A percentile compares a stretch with the other conserved stretches of the same genome.
Evolutionary conservation across 2,329 filamentous ascomycete species (phyloP).

Genomic region (Xylaria digitata): DNA sequence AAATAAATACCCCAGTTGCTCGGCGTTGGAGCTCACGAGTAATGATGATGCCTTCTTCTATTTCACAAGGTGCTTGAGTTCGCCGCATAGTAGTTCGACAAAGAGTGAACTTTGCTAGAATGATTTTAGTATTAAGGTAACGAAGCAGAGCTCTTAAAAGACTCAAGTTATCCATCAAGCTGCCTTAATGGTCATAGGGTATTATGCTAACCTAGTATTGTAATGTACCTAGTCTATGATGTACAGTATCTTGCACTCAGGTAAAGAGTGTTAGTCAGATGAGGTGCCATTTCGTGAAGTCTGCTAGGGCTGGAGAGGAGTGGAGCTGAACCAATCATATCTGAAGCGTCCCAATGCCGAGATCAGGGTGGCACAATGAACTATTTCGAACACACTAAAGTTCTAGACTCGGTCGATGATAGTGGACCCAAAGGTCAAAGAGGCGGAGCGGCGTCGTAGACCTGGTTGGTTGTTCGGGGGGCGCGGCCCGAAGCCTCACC

Average conservation of each 20-base stretch:
- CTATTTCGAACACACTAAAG: constrained; percentile 14
- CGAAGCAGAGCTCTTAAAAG: background rate
- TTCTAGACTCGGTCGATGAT: constrained; percentile 21
- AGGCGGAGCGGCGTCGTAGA: background rate
- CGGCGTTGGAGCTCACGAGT: constrained; percentile 3
- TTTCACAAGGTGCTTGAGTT: background rate
- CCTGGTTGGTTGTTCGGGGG: constrained; percentile 27
- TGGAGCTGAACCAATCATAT: constrained; percentile 21
- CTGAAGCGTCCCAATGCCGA: constrained; percentile 28
- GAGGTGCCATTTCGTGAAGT: no score
- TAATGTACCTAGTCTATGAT: no score
- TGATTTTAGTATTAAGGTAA: background rate
- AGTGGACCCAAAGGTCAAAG: constrained; percentile 5
- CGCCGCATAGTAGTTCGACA: background rate
- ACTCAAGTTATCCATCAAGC: background rate
- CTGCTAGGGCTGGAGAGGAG: constrained; percentile 13
- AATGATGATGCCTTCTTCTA: background rate
- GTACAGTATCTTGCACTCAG: no score
- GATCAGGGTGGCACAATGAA: constrained; percentile 25
- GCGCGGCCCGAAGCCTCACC: constrained; percentile 28
- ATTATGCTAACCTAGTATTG: no score
- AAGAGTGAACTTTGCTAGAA: background rate
- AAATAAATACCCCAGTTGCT: constrained; percentile 23
- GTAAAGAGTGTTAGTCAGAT: no score
- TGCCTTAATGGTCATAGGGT: no score